These are phyloP conservation scores for Corylus heterophylla DNA, from an alignment of 306 rosid genomes.

Conservation along the genomic window DNA sequence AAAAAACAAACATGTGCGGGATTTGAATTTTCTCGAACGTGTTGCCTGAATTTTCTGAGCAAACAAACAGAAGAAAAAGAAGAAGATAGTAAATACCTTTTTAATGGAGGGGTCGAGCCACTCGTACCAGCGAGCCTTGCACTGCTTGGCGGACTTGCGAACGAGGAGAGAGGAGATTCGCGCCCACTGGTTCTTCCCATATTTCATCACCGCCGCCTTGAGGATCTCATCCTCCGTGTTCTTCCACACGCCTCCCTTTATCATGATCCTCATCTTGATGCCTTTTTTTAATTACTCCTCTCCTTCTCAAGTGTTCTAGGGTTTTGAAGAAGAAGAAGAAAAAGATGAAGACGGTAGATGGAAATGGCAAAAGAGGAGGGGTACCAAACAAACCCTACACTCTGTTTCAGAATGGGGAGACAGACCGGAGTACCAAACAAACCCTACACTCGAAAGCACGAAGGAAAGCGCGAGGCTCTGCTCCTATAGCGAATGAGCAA, in stretches of 20 bases:
- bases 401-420: too few species aligned
- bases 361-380: background rate
- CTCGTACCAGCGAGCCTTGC: conserved; percentile 97
- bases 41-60: background rate
- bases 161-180: conserved; percentile 90
- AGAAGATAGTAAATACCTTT: conserved; percentile 43
- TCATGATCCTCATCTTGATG: conserved; percentile 94
- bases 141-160: conserved; percentile 95
- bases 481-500: background rate
- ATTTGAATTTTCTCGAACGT: background rate
- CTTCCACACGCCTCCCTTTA: conserved; percentile 95
- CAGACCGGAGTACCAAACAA: too few species aligned
- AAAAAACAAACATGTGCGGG: background rate
- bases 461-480: background rate
- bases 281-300: conserved; percentile 14
- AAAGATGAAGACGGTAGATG: background rate
- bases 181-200: conserved; percentile 96
- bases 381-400: background rate
- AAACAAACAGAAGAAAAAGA: background rate
- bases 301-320: background rate
- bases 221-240: conserved; percentile 98
- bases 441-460: background rate
- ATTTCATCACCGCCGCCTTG: conserved; percentile 96
- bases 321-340: background rate
- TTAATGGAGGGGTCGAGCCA: conserved; percentile 97